A percentile compares a stretch with the other conserved stretches of the same genome.
phyloP scores from a whole-genome alignment of 345 rosid genomes.

The Eucalyptus rudis region DNA sequence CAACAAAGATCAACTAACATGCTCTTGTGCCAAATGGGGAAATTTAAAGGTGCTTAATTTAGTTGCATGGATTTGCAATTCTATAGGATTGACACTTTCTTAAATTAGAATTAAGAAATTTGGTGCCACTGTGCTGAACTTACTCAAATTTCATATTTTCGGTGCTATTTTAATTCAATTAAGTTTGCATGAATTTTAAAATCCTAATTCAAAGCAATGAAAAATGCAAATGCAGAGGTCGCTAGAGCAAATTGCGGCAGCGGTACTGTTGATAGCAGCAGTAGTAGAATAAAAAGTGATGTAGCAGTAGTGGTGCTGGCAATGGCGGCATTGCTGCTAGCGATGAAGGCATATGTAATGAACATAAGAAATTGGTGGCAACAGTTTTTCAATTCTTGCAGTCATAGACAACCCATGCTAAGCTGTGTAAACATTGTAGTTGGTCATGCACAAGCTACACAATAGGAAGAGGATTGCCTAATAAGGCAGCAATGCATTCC shows the following conservation, averaged over 20 bases:
- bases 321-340: neutral
- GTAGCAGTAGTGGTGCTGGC: neutral
- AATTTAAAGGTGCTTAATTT: neutral
- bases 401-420: neutral
- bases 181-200: neutral
- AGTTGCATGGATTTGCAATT: neutral
- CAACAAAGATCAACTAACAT: neutral
- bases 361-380: neutral
- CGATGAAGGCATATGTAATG: neutral
- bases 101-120: neutral
- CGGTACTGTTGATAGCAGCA: neutral
- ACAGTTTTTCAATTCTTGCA: neutral
- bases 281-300: neutral
- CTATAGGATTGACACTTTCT: neutral
- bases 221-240: neutral
- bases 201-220: neutral
- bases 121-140: neutral
- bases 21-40: neutral
- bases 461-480: neutral
- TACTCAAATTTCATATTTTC: neutral
- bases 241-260: neutral
- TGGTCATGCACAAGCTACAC: neutral
- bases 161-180: neutral
- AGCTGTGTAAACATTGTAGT: neutral
- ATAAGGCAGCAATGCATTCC: neutral